Evolutionary conservation across 805 yeast species (phyloP), one percentile per base, ranked within the genome.

Genomic region (Candida taoyuanica): DNA sequence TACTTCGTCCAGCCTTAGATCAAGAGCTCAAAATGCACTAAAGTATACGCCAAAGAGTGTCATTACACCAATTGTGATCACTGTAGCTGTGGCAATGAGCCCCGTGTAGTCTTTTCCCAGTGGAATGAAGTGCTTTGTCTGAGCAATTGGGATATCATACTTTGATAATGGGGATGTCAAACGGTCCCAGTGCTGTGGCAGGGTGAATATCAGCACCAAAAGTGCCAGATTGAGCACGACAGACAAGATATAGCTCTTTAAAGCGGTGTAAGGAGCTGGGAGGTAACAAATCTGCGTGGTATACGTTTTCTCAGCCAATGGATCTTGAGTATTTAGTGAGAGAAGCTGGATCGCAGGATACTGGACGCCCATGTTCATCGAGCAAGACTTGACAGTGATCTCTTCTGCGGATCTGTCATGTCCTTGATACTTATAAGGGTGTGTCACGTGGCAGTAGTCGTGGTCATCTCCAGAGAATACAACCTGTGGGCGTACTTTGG

Each of bases 401-500:
- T 93, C 98, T 36, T 80, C 81, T 3, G 76, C 68, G 3, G 46
- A 50, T 27, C 47, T 44, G 0, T 46, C 40, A 1, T 55, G 58
- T 0, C 46, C 46, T 42, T 63, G 55, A 9, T 47, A 28, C 9
- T 30, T 24, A 38, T 53, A 57, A 3, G 48, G 38, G 56, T 91
- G 97, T 16, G 64, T 62, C 21, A 82, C 71, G 47, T 84, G 86
- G 59, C 99, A 93, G 50, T 86, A 88, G 59, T 93, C 98, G 63
- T 93, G 99, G 58, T 93, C 98, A 59, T 93, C 99, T 1, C 98
- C 99, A 5, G 94, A 78, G 54, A 88, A 85, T 4, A 85, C 70
- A 9, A 80, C 59, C 13, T 67, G 67, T 0, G 99, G 99, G 32
- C 71, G 62, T 1, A 91, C 58, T 8, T 61, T 64, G 6, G 67